These are phyloP conservation scores for Creolimax fragrantissima DNA, from an alignment of 78 protist genomes.

Conservation along the genomic window DNA sequence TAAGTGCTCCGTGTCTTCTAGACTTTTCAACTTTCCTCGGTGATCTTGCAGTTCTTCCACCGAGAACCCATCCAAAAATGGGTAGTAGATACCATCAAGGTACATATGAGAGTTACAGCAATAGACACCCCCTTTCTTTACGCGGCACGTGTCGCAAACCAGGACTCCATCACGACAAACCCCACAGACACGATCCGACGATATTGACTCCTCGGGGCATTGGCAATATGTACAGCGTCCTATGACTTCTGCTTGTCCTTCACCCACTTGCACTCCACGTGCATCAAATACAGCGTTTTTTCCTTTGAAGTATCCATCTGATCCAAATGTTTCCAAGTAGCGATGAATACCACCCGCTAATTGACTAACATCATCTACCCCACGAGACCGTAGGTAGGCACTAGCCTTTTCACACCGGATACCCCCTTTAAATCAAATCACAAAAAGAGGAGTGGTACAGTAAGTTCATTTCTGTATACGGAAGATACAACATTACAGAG, in stretches of 20 bases:
- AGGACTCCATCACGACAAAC: not conserved
- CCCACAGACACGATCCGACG: not conserved
- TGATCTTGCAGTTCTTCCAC: not conserved
- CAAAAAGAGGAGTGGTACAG: not conserved
- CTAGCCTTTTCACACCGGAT: conserved; percentile 2
- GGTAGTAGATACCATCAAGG: not conserved
- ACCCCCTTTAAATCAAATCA: not conserved
- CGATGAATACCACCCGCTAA: conserved; percentile 2
- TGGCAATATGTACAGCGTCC: not conserved
- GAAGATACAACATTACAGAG: too few relatives aligned
- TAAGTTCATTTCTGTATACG: too few relatives aligned
- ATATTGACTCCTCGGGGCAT: not conserved
- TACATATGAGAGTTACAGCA: not conserved
- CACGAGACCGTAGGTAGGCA: not conserved
- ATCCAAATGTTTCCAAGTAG: not conserved
- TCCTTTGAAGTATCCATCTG: not conserved
- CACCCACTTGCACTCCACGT: not conserved
- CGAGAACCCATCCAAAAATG: not conserved
- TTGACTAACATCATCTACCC: conserved; percentile 10
- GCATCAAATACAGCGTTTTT: conserved; percentile 14
- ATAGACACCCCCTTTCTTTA: not conserved
- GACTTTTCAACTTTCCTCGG: not conserved
- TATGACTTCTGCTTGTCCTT: not conserved
- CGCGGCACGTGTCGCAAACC: not conserved
- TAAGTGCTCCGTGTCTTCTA: not conserved